Conservation (phyloP, 108 stramenopile genomes). For the Epithemia pelagica region DNA sequence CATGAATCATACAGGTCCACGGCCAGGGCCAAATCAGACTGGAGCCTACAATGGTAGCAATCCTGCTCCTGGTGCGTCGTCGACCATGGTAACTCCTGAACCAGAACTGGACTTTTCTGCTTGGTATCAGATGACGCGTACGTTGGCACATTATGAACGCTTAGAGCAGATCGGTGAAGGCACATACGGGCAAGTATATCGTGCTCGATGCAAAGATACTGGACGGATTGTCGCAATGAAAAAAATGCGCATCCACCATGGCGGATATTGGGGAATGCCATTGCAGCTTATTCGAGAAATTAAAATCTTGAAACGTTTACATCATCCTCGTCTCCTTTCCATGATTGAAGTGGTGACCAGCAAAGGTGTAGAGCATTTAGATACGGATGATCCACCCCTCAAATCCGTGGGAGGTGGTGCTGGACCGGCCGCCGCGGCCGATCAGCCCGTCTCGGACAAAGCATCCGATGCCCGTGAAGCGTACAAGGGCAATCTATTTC, state of each 20-base stretch:
- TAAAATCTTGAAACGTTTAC: constrained; percentile 70
- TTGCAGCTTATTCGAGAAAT: constrained; percentile 79
- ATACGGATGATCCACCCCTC: constrained; percentile 46
- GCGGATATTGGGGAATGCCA: constrained; percentile 63
- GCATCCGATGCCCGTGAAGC: constrained; percentile 52
- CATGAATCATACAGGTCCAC: neutral
- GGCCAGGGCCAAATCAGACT: neutral
- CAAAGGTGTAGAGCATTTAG: constrained; percentile 71
- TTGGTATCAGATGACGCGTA: constrained; percentile 48
- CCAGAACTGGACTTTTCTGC: neutral
- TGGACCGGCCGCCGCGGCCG: constrained; percentile 2
- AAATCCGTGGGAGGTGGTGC: neutral
- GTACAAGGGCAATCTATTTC: constrained; percentile 79
- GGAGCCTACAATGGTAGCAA: neutral
- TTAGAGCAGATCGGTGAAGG: constrained; percentile 83
- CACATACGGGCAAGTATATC: constrained; percentile 84
- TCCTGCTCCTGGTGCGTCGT: neutral
- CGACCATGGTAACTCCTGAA: neutral
- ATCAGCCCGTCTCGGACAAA: constrained; percentile 19
- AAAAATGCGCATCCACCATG: constrained; percentile 69
- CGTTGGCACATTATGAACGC: constrained; percentile 65
- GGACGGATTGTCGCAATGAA: constrained; percentile 69
- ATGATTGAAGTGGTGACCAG: constrained; percentile 82
- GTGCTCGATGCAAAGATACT: constrained; percentile 48
- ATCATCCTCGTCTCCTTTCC: constrained; percentile 64